Evolutionary conservation across 768 basidiomycete species (phyloP).

Genomic region (Heimioporus sp.): DNA sequence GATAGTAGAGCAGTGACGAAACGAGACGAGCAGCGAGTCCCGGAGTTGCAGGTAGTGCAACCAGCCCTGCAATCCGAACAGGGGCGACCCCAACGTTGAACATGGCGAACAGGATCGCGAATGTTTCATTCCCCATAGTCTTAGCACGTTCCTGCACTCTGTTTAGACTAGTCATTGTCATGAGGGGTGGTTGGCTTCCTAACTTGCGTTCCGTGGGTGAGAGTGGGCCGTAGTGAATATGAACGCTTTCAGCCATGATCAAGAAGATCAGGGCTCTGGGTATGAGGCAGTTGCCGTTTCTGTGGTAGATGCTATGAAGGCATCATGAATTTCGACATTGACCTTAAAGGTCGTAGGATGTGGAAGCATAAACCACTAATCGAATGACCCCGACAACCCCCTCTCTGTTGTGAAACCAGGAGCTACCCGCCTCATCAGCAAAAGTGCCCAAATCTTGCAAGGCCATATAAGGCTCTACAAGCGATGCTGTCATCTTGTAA

Average conservation of each 20-base stretch:
- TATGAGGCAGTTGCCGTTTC: too few species aligned
- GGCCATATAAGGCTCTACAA: too few species aligned
- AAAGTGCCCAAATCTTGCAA: too few species aligned
- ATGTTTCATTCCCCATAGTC: slow-evolving; percentile 7
- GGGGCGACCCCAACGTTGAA: slow-evolving; percentile 18
- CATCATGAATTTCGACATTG: too few species aligned
- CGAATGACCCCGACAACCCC: too few species aligned
- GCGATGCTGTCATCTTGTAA: too few species aligned
- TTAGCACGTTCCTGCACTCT: slow-evolving; percentile 9
- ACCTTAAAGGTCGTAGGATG: too few species aligned
- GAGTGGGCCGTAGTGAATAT: slow-evolving; percentile 17
- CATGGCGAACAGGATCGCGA: slow-evolving; percentile 13
- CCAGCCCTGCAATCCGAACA: slow-evolving; percentile 14
- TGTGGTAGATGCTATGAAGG: too few species aligned
- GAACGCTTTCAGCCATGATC: slow-evolving; percentile 17
- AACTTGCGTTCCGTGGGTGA: slow-evolving; percentile 21
- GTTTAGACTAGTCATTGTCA: too few species aligned
- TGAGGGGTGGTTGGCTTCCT: not conserved
- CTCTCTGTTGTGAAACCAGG: too few species aligned
- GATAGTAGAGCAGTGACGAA: slow-evolving; percentile 10
- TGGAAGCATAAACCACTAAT: too few species aligned
- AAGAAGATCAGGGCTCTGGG: slow-evolving; percentile 2
- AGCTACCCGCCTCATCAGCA: too few species aligned
- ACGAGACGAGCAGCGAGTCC: slow-evolving; percentile 5
- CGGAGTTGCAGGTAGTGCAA: slow-evolving; percentile 10